Conservation (phyloP, 78 protist species). For the Dictyostelium citrinum region DNA sequence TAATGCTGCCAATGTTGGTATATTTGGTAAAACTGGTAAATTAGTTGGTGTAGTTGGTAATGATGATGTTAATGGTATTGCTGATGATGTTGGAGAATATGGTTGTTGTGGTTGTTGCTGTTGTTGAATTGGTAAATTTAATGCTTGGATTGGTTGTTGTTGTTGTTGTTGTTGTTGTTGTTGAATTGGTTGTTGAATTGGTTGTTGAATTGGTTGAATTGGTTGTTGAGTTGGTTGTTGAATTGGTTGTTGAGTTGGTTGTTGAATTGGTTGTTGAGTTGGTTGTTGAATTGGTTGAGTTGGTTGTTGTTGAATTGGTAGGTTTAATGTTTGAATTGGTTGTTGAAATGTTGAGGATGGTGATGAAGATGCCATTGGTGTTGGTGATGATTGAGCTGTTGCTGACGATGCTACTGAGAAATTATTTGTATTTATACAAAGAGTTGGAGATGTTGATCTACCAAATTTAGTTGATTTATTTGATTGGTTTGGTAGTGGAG, state of each 20-base stretch:
- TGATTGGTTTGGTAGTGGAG: slow-evolving; percentile 6
- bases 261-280: not conserved
- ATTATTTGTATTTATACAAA: not conserved
- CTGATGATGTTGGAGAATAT: not conserved
- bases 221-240: not conserved
- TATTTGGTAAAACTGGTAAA: not conserved
- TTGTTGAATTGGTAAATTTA: not conserved
- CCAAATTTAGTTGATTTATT: not conserved
- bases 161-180: not conserved
- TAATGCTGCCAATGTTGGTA: slow-evolving; percentile 46
- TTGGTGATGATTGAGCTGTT: not conserved
- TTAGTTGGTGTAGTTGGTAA: not conserved
- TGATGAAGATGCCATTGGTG: not conserved
- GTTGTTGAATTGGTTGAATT: not conserved
- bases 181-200: not conserved
- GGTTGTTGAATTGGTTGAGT: not conserved
- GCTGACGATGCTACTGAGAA: too few species aligned
- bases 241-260: not conserved
- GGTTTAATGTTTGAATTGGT: not conserved
- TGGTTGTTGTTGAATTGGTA: not conserved
- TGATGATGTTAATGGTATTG: not conserved
- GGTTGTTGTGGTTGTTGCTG: not conserved
- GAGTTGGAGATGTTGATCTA: slow-evolving; percentile 9
- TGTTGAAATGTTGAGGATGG: not conserved
- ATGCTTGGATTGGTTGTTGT: not conserved